phyloP scores from a whole-genome alignment of 2,329 filamentous ascomycete genomes.

The Cladophialophora psammophila region DNA sequence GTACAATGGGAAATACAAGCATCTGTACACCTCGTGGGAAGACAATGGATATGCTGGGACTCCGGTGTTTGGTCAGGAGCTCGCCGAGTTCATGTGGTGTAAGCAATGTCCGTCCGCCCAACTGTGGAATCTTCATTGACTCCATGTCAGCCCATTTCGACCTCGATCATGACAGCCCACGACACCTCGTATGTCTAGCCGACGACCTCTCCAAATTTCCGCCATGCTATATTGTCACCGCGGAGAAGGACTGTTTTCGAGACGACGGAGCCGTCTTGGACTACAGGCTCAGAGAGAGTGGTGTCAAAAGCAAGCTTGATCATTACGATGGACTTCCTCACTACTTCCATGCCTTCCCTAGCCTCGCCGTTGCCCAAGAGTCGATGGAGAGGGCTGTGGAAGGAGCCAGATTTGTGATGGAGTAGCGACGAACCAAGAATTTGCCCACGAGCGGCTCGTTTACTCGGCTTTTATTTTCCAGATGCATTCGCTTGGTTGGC shows the following conservation, averaged over 20 bases:
- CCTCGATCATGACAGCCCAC: slow-evolving; percentile 33
- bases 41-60: slow-evolving; percentile 33
- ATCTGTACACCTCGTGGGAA: slow-evolving; percentile 32
- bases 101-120: slow-evolving; percentile 9
- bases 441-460: not conserved
- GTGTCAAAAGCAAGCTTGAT: slow-evolving; percentile 55
- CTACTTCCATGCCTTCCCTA: slow-evolving; percentile 42
- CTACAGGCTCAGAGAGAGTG: slow-evolving; percentile 53
- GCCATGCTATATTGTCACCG: slow-evolving; percentile 34
- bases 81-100: slow-evolving; percentile 38
- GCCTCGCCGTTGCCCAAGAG: slow-evolving; percentile 30
- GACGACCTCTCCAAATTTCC: slow-evolving; percentile 37
- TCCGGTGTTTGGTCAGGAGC: slow-evolving; percentile 30
- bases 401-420: slow-evolving; percentile 33
- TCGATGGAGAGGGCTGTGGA: slow-evolving; percentile 36
- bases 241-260: slow-evolving; percentile 48
- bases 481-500: not conserved
- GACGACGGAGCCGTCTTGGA: slow-evolving; percentile 64
- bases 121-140: slow-evolving; percentile 6
- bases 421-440: slow-evolving; percentile 5
- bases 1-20: slow-evolving; percentile 35
- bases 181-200: slow-evolving; percentile 31
- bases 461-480: not conserved
- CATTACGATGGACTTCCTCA: slow-evolving; percentile 55
- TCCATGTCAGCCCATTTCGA: slow-evolving; percentile 29